Percentiles rank a stretch among this genome's conserved stretches.
These are phyloP conservation scores for Clonostachys chloroleuca DNA, from an alignment of 2,329 filamentous ascomycete species.

Conservation along the genomic window DNA sequence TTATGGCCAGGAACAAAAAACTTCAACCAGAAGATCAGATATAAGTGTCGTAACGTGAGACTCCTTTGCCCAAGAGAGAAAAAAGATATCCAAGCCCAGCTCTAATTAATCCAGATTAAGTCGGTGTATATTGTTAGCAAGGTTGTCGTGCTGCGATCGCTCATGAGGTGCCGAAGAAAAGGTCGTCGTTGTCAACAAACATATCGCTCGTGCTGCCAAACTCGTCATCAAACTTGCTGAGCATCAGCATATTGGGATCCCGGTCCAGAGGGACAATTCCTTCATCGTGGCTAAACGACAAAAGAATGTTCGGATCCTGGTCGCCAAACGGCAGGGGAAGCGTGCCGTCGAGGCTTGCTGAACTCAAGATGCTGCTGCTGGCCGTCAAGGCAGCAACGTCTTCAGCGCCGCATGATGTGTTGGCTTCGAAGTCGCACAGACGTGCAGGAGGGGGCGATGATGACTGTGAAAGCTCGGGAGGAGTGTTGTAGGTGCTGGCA, in stretches of 20 bases:
- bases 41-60: too few relatives aligned
- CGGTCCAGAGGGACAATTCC: conserved; percentile 36
- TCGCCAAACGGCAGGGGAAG: conserved; percentile 25
- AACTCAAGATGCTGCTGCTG: conserved; percentile 21
- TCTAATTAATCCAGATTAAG: too few relatives aligned
- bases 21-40: too few relatives aligned
- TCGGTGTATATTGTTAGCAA: too few relatives aligned
- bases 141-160: too few relatives aligned
- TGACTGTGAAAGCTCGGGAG: conserved; percentile 56
- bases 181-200: background rate
- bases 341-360: conserved; percentile 23
- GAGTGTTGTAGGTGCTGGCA: conserved; percentile 49
- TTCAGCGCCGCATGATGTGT: conserved; percentile 20
- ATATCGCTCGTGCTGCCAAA: background rate
- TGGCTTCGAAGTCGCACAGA: conserved; percentile 23
- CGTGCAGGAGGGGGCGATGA: conserved; percentile 33
- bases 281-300: conserved; percentile 33
- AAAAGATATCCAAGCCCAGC: too few relatives aligned
- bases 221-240: conserved; percentile 33
- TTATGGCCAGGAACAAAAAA: too few relatives aligned
- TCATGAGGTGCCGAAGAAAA: too few relatives aligned
- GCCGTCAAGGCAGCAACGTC: conserved; percentile 20
- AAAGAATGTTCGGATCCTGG: conserved; percentile 35
- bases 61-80: too few relatives aligned
- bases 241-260: conserved; percentile 19